Conservation (phyloP, 2,329 filamentous ascomycete species). For the Aaosphaeria pasadenensis region DNA sequence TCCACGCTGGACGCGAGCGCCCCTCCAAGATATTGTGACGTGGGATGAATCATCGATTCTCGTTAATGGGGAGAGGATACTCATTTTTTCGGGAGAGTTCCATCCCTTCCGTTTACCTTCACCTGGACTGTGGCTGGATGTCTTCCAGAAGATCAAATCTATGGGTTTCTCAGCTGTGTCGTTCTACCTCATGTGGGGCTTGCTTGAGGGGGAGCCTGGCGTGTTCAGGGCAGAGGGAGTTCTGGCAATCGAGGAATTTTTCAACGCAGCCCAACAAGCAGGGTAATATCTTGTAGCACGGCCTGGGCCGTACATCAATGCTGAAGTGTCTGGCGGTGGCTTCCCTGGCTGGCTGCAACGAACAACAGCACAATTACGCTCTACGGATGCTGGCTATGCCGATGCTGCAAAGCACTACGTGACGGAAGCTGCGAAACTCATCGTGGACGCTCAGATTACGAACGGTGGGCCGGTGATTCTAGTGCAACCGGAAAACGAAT, state of each 20-base stretch:
- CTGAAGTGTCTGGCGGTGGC: constrained; percentile 71
- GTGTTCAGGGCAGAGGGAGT: constrained; percentile 68
- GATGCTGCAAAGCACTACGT: constrained; percentile 65
- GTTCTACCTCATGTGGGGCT: constrained; percentile 76
- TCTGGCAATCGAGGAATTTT: constrained; percentile 71
- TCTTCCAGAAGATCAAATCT: constrained; percentile 81
- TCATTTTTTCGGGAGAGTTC: constrained; percentile 71
- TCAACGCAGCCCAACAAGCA: constrained; percentile 68
- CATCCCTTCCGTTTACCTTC: constrained; percentile 68
- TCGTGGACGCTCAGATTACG: constrained; percentile 76
- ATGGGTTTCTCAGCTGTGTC: constrained; percentile 77
- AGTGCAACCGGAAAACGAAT: constrained; percentile 81
- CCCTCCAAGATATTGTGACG: constrained; percentile 59
- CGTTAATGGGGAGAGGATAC: constrained; percentile 65
- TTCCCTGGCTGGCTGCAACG: constrained; percentile 79
- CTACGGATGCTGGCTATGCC: constrained; percentile 60
- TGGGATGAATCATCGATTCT: constrained; percentile 73
- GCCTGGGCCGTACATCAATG: constrained; percentile 75
- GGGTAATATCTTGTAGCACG: constrained; percentile 73
- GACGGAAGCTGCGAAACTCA: constrained; percentile 58
- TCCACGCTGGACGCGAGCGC: constrained; percentile 27
- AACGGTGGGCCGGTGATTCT: constrained; percentile 78
- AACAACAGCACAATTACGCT: constrained; percentile 62
- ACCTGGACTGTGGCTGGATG: constrained; percentile 62
- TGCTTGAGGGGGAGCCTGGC: constrained; percentile 71